phyloP scores from a whole-genome alignment of 495 filamentous ascomycete genomes.

The Annulohypoxylon bovei region DNA sequence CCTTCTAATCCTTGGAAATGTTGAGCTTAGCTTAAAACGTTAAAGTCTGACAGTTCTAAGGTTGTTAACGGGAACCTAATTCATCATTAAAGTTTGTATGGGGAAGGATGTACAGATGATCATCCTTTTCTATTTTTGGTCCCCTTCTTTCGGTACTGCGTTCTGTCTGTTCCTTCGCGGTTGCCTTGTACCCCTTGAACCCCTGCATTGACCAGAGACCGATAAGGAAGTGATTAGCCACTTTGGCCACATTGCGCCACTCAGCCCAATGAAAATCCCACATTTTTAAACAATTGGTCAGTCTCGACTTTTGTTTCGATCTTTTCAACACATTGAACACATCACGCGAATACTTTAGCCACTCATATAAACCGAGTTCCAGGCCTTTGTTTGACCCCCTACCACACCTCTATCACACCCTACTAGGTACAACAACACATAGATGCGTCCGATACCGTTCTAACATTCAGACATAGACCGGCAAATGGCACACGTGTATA shows the following conservation, averaged over 20 bases:
- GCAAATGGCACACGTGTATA: constrained; percentile 24
- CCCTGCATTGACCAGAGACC: constrained; percentile 23
- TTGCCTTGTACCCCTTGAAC: constrained; percentile 10
- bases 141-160: background rate
- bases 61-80: constrained; percentile 21
- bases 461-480: background rate
- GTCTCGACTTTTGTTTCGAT: constrained; percentile 8
- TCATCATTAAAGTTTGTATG: background rate
- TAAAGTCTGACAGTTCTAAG: background rate
- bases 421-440: background rate
- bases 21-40: background rate
- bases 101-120: constrained; percentile 16
- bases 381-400: constrained; percentile 6
- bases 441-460: background rate
- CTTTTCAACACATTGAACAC: background rate
- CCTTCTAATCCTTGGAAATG: constrained; percentile 3
- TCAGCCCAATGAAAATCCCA: constrained; percentile 28
- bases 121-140: constrained; percentile 18
- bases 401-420: background rate
- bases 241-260: constrained; percentile 26
- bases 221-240: constrained; percentile 21
- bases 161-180: background rate
- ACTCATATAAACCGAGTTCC: background rate
- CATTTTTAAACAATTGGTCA: constrained; percentile 31
- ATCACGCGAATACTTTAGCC: constrained; percentile 26